Conservation (phyloP, 2,329 filamentous ascomycete genomes). For the Cladosporium phlei region DNA sequence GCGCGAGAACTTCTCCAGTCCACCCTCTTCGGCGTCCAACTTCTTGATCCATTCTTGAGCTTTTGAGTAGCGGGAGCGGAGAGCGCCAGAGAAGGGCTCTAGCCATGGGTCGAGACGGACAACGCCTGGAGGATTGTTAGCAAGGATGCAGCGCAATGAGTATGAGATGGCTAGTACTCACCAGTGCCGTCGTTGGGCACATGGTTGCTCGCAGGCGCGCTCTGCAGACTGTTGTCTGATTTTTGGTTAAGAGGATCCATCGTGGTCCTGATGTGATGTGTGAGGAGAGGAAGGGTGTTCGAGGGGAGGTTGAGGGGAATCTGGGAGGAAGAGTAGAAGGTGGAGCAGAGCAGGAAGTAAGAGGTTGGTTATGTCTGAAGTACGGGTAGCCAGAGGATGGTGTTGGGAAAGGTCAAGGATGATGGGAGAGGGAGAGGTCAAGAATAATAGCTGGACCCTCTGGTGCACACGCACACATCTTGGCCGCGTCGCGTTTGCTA, state of each 20-base stretch:
- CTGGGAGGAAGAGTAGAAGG: background rate
- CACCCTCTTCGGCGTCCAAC: conserved; percentile 79
- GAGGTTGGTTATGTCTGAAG: no score
- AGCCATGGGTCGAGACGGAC: conserved; percentile 85
- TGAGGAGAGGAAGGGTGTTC: no score
- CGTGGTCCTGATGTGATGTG: background rate
- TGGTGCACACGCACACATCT: no score
- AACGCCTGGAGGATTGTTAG: conserved; percentile 58
- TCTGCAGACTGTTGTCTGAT: conserved; percentile 42
- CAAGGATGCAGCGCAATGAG: background rate
- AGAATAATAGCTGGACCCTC: no score
- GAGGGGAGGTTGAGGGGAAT: background rate
- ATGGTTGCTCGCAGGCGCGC: conserved; percentile 45
- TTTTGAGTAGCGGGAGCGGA: conserved; percentile 72
- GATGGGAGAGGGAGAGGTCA: no score
- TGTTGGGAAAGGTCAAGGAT: no score
- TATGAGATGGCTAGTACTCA: conserved; percentile 36
- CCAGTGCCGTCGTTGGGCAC: conserved; percentile 68
- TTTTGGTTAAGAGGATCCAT: conserved; percentile 41
- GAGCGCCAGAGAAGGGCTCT: conserved; percentile 71
- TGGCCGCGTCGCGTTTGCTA: no score
- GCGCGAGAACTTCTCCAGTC: conserved; percentile 84
- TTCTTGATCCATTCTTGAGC: conserved; percentile 81
- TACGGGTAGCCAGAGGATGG: no score
- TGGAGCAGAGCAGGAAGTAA: no score